These are phyloP conservation scores for Flaveria trinervia DNA, from an alignment of 129 eudicot species.

Conservation along the genomic window DNA sequence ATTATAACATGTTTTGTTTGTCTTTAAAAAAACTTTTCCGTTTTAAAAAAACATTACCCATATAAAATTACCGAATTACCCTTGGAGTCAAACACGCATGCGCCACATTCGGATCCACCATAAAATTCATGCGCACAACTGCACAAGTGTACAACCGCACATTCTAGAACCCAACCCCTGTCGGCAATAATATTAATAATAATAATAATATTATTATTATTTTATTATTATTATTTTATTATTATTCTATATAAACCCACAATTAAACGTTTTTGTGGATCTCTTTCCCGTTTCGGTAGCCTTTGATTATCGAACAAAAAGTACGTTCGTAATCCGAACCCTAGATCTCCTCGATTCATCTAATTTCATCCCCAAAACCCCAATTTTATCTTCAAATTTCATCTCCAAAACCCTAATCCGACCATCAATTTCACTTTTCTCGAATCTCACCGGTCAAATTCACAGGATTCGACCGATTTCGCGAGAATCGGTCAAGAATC, in stretches of 20 bases:
- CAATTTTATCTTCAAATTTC: neutral
- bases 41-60: no score
- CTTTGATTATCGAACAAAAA: neutral
- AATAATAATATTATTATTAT: no score
- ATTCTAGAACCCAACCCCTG: neutral
- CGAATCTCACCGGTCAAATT: neutral
- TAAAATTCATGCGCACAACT: neutral
- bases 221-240: no score
- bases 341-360: conserved; percentile 21
- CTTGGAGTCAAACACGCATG: neutral
- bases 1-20: no score
- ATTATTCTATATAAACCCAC: conserved; percentile 1
- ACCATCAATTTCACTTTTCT: neutral
- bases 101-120: neutral
- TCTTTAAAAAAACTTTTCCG: no score
- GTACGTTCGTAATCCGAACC: conserved; percentile 16
- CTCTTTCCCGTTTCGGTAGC: neutral
- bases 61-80: neutral
- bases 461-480: neutral
- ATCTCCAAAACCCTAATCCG: conserved; percentile 18
- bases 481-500: neutral
- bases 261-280: neutral
- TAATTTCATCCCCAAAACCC: conserved; percentile 18
- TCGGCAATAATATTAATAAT: neutral
- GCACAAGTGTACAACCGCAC: neutral